Percentiles rank a stretch among this genome's conserved stretches.
These are phyloP conservation scores for Aspergillus kassunensis DNA, from an alignment of 495 filamentous ascomycete genomes.

Conservation along the genomic window DNA sequence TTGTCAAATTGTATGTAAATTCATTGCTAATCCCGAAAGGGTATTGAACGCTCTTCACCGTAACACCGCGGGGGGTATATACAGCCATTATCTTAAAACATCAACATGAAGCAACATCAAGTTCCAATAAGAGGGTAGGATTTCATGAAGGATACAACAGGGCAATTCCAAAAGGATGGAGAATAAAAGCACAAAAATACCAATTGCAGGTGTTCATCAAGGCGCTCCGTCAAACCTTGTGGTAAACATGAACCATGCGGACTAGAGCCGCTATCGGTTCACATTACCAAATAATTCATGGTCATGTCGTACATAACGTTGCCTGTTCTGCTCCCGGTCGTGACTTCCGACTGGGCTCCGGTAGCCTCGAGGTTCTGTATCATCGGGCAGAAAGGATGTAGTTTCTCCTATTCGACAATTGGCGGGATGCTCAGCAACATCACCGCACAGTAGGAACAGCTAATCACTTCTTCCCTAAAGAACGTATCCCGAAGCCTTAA, in stretches of 20 bases:
- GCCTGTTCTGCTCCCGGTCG: conserved; percentile 2
- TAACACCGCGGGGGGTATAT: conserved; percentile 43
- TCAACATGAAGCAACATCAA: conserved; percentile 27
- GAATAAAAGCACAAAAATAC: conserved; percentile 4
- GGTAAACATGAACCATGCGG: conserved; percentile 10
- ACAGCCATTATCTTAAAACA: conserved; percentile 39
- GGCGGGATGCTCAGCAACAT: neutral
- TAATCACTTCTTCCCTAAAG: neutral
- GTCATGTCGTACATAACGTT: conserved; percentile 16
- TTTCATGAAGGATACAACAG: conserved; percentile 5
- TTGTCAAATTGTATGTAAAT: neutral
- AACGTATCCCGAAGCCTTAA: conserved; percentile 9
- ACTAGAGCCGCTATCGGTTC: conserved; percentile 6
- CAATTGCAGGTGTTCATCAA: neutral
- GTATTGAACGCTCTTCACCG: conserved; percentile 46
- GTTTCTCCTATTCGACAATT: neutral
- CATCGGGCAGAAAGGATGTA: neutral
- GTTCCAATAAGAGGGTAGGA: conserved; percentile 7
- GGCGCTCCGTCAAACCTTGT: conserved; percentile 3
- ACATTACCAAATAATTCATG: conserved; percentile 18
- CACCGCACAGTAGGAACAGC: neutral
- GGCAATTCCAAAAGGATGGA: conserved; percentile 13
- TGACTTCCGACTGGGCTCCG: conserved; percentile 1
- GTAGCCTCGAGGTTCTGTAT: conserved; percentile 2
- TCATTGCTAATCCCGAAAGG: conserved; percentile 11